These are phyloP conservation scores for Erigeron canadensis DNA, from an alignment of 129 eudicot genomes.

Conservation along the genomic window DNA sequence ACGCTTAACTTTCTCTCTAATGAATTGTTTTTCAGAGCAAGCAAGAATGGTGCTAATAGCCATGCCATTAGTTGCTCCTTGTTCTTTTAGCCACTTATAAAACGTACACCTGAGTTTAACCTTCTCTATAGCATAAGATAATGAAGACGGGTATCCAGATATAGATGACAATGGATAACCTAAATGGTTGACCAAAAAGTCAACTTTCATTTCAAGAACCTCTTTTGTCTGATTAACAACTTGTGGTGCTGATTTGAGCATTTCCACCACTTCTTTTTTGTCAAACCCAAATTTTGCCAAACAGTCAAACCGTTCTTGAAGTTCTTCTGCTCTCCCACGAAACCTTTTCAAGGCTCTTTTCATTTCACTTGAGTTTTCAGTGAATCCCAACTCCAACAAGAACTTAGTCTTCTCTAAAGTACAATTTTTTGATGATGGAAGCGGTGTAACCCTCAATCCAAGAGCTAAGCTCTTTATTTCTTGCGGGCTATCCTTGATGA, in stretches of 20 bases:
- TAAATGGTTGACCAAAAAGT: conserved; percentile 54
- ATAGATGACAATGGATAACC: conserved; percentile 56
- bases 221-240: conserved; percentile 59
- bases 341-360: conserved; percentile 52
- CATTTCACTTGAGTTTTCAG: conserved; percentile 64
- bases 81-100: conserved; percentile 64
- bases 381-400: conserved; percentile 54
- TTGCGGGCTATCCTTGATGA: conserved; percentile 56
- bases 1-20: conserved; percentile 43
- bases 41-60: conserved; percentile 63
- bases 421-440: conserved; percentile 32
- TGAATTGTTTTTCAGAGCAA: conserved; percentile 50
- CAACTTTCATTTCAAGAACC: conserved; percentile 54
- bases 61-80: conserved; percentile 40
- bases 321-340: conserved; percentile 67
- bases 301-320: conserved; percentile 84
- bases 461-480: conserved; percentile 53
- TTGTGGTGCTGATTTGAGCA: conserved; percentile 71
- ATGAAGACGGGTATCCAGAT: conserved; percentile 44
- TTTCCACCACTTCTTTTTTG: conserved; percentile 43
- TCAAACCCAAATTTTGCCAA: conserved; percentile 59
- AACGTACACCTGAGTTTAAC: conserved; percentile 60
- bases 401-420: conserved; percentile 48
- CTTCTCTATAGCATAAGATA: conserved; percentile 58
- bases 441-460: conserved; percentile 39